Conservation (phyloP, 2,329 filamentous ascomycete species). For the Neofusicoccum sp. region DNA sequence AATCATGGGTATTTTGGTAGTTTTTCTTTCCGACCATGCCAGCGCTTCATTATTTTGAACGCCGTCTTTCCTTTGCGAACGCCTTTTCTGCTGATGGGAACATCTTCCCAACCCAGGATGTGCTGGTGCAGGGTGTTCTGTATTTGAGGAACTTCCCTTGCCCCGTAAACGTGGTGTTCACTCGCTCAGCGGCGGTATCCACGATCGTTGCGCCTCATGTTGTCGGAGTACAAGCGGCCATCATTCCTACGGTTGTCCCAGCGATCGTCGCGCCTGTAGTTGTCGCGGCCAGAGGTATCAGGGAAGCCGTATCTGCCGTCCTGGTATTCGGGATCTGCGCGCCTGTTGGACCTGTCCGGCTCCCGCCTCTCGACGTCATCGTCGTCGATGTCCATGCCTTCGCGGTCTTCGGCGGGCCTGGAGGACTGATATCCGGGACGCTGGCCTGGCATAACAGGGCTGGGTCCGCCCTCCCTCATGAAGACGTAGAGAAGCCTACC, state of each 20-base stretch:
- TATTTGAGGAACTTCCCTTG: not conserved
- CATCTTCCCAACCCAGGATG: not conserved
- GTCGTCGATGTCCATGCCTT: constrained; percentile 50
- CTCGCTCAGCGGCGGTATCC: constrained; percentile 15
- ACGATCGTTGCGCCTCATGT: constrained; percentile 18
- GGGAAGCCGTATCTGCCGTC: constrained; percentile 49
- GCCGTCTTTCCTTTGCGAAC: constrained; percentile 9
- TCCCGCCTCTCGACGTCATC: constrained; percentile 22
- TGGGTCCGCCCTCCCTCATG: constrained; percentile 56
- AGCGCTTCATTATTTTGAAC: not conserved
- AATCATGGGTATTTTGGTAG: constrained; percentile 17
- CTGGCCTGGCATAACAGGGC: constrained; percentile 22
- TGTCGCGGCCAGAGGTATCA: not conserved
- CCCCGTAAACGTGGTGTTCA: not conserved
- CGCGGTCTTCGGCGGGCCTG: constrained; percentile 28
- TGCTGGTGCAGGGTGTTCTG: not conserved
- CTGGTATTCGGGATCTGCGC: constrained; percentile 41
- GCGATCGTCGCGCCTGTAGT: constrained; percentile 18
- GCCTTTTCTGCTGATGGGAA: constrained; percentile 5
- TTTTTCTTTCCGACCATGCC: constrained; percentile 1
- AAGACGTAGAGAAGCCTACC: constrained; percentile 74
- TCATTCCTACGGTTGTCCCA: constrained; percentile 10
- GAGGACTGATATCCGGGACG: constrained; percentile 24
- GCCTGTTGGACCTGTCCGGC: constrained; percentile 31
- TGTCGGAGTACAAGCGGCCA: constrained; percentile 18